These are phyloP conservation scores for Candida montana DNA, from an alignment of 805 yeast species.

Conservation along the genomic window DNA sequence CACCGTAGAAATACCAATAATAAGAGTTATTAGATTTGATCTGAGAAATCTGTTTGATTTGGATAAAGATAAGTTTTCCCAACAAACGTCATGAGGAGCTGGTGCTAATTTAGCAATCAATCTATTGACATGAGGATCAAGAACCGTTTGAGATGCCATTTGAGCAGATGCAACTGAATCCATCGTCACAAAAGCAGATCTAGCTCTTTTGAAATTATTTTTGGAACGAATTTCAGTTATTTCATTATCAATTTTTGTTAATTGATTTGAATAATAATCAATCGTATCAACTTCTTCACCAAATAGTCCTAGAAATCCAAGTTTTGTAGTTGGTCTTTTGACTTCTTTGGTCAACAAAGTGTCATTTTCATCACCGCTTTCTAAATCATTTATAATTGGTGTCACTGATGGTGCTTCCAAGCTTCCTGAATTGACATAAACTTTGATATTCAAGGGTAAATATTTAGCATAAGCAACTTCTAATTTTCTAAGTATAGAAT, in stretches of 20 bases:
- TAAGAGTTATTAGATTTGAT: conserved; percentile 32
- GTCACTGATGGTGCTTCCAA: conserved; percentile 24
- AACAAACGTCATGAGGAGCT: conserved; percentile 90
- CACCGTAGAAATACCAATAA: conserved; percentile 50
- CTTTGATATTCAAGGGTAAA: conserved; percentile 17
- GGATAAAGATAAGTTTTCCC: conserved; percentile 84
- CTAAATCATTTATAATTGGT: conserved; percentile 10
- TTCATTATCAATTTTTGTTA: conserved; percentile 64
- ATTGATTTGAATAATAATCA: conserved; percentile 60
- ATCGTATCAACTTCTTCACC: conserved; percentile 81
- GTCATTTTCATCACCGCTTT: conserved; percentile 4
- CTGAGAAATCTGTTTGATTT: conserved; percentile 63
- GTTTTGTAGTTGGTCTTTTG: conserved; percentile 44
- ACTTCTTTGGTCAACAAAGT: conserved; percentile 1
- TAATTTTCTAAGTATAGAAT: conserved; percentile 45
- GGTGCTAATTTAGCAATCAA: conserved; percentile 86
- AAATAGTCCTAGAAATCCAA: conserved; percentile 41
- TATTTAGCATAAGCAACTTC: conserved; percentile 43
- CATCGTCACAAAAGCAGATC: conserved; percentile 93
- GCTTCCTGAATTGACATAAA: conserved; percentile 21
- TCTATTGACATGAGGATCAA: conserved; percentile 83
- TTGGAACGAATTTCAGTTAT: conserved; percentile 63
- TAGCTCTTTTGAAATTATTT: conserved; percentile 67
- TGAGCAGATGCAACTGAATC: conserved; percentile 94
- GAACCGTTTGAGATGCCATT: conserved; percentile 90